phyloP scores from a whole-genome alignment of 192 early-diverging fungal species.

The Dispira simplex region DNA sequence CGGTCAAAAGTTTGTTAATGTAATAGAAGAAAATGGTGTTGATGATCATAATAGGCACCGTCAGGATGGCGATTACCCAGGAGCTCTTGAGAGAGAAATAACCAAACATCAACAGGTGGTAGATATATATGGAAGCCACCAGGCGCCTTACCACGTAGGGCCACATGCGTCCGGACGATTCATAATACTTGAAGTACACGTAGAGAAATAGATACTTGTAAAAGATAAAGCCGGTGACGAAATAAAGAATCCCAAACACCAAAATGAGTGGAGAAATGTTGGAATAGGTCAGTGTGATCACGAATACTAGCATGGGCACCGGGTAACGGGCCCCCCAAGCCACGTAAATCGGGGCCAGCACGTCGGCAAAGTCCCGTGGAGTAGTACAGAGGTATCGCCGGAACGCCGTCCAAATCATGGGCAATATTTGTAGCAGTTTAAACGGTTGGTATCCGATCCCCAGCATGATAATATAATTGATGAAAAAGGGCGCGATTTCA shows the following conservation, averaged over 20 bases:
- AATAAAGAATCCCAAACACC: conserved; percentile 50
- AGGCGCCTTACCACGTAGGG: conserved; percentile 54
- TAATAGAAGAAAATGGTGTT: conserved; percentile 24
- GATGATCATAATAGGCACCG: conserved; percentile 27
- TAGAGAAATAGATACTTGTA: conserved; percentile 66
- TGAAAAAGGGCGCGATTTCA: conserved; percentile 59
- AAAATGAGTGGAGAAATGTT: conserved; percentile 59
- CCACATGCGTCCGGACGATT: conserved; percentile 53
- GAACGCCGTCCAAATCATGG: conserved; percentile 39
- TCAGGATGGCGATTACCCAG: conserved; percentile 23
- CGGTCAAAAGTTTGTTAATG: conserved; percentile 9
- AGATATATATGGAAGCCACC: conserved; percentile 44
- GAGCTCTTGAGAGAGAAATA: conserved; percentile 39
- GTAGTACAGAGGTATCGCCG: conserved; percentile 49
- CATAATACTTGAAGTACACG: conserved; percentile 63
- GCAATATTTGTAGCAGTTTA: conserved; percentile 49
- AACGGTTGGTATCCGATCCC: conserved; percentile 56
- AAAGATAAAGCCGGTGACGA: conserved; percentile 41
- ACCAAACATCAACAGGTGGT: conserved; percentile 43
- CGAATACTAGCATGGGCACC: conserved; percentile 51
- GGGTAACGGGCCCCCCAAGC: conserved; percentile 57
- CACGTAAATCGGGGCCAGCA: conserved; percentile 48
- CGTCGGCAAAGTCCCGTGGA: conserved; percentile 63
- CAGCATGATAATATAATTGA: conserved; percentile 55
- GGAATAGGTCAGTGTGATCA: conserved; percentile 60